phyloP scores from a whole-genome alignment of 345 rosid genomes.

The Hibiscus syriacus region DNA sequence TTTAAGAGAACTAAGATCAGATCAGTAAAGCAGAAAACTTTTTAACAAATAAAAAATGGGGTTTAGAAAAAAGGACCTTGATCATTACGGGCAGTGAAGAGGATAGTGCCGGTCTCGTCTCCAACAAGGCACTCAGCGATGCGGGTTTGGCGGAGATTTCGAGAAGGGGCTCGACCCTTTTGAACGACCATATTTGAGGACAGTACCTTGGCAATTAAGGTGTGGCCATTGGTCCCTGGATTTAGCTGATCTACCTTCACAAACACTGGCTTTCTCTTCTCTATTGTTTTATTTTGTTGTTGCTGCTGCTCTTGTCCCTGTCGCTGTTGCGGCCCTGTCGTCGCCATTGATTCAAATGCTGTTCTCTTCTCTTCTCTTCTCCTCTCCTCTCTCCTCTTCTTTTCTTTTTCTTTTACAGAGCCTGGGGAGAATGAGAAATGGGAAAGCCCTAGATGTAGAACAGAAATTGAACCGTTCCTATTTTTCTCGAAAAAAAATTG shows the following conservation, averaged over 20 bases:
- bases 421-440: not conserved
- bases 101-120: constrained; percentile 59
- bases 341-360: constrained; percentile 14
- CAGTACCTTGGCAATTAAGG: constrained; percentile 49
- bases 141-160: constrained; percentile 37
- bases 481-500: not conserved
- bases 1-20: constrained; percentile 9
- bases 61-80: constrained; percentile 34
- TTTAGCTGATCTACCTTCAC: constrained; percentile 53
- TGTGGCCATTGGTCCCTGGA: constrained; percentile 64
- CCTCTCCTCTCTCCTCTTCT: not conserved
- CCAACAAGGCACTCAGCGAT: constrained; percentile 70
- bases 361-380: not conserved
- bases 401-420: not conserved
- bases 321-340: constrained; percentile 17
- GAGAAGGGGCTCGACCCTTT: constrained; percentile 31
- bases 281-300: constrained; percentile 16
- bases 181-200: constrained; percentile 36
- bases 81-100: constrained; percentile 70
- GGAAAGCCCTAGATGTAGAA: constrained; percentile 8
- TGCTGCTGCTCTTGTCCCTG: constrained; percentile 8
- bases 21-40: not conserved
- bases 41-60: not conserved
- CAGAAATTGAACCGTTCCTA: not conserved
- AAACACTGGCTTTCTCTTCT: constrained; percentile 63